Evolutionary conservation across 306 rosid species (phyloP), one percentile per base, ranked within the genome.

Genomic region (Quercus parvula): DNA sequence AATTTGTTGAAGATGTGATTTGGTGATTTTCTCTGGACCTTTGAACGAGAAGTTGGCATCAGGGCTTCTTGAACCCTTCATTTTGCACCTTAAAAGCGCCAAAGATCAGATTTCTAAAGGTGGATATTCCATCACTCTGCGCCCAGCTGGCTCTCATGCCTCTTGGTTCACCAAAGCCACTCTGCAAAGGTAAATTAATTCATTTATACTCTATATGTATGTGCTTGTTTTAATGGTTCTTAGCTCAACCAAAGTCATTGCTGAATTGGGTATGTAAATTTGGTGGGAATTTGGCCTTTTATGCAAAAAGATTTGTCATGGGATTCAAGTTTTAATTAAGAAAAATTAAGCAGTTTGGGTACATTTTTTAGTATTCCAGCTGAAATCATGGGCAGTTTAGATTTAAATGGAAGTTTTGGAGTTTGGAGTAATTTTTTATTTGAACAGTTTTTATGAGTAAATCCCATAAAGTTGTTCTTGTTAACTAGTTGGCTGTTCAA

Each of bases 81-180:
- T 96, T 63, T 77, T 81, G 41, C 99, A 96, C 75, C 85, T 96
- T 11, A 88, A 89, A 80, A 85, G 87, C 61, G 99, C 99, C 7
- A 86, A 88, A 77, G 99, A 96, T 89, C 99, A 96, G 91, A 96
- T 93, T 90, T 93, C 96, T 8, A 96, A 93, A 86, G 99, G 98
- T 73, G 99, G 99, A 11, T 96, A 96, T 83, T 96, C 99, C 56
- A 90, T 96, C 58, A 85, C 87, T 83, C 91, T 96, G 66, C 89
- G 90, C 71, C 91, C 99, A n/a, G 73, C 86, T 5, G 80, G 56
- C 78, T 69, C 84, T 17, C 80, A 76, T 72, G 84, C 96, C 73
- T 82, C 90, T 17, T 96, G 99, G 99, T 96, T 96, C 90, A 93
- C 99, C 84, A 96, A 93, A 89, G 96, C 91, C 79, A 91, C 98